These are phyloP conservation scores for Solanum lignicaule DNA, from an alignment of 257 asterid species.

Conservation along the genomic window DNA sequence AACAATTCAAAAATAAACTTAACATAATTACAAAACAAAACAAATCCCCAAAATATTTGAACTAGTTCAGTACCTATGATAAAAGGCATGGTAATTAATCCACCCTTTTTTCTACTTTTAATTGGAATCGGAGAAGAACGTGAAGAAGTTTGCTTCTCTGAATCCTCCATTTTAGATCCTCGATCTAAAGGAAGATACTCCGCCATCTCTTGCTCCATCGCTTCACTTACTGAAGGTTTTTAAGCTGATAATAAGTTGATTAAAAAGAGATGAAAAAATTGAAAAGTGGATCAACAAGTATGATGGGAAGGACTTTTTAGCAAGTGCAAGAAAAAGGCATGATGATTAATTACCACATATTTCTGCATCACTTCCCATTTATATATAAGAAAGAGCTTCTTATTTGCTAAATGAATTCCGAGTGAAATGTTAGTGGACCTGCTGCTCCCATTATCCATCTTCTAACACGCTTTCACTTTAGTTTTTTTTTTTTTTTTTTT, in stretches of 20 bases:
- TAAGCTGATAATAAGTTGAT: neutral
- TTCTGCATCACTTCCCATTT: neutral
- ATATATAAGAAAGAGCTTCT: too few species aligned
- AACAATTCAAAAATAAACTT: neutral
- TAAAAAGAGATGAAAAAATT: neutral
- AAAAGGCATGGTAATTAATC: constrained; percentile 57
- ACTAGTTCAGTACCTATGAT: constrained; percentile 33
- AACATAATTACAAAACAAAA: neutral
- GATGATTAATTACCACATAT: neutral
- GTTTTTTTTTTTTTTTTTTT: too few species aligned
- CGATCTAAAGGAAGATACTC: neutral
- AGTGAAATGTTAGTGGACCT: neutral
- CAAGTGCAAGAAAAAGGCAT: neutral
- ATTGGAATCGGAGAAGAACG: neutral
- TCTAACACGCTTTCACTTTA: neutral
- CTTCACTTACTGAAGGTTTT: neutral
- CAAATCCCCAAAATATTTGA: neutral
- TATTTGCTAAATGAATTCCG: neutral
- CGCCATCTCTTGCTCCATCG: neutral
- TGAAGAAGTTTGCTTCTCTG: neutral
- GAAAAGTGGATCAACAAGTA: neutral
- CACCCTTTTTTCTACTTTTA: constrained; percentile 31
- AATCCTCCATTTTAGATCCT: neutral
- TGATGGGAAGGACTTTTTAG: neutral
- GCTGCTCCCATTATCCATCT: neutral